Base-by-base conservation (phyloP, 1,284 basidiomycete genomes). In the Malassezia dermatis region DNA sequence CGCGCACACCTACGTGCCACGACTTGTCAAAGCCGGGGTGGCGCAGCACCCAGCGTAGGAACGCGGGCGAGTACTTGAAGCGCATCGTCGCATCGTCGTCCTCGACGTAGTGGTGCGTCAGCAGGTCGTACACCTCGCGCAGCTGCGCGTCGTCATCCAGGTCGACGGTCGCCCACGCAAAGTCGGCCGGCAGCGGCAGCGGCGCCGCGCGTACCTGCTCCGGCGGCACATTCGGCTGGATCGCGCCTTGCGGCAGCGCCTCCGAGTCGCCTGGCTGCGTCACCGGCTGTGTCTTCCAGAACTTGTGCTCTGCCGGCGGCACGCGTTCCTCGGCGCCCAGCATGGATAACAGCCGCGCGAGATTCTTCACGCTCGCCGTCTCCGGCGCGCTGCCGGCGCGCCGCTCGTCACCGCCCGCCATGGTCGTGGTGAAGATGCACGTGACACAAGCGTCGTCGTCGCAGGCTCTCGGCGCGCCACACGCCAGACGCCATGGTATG, bases 1-100 rank as follows among this genome's bases (percentile, higher is more conserved):
- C 91, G 17, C 93, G 84, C 8, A 99, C 90, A 40, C 91, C 94
- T 51, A 98, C 78, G 74, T 95, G 91, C 93, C 94, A 96, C 67
- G 91, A 87, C 65, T 85, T 84, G 67, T 83, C 78, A 76, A 89
- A 98, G 4, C 90, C 91, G 11, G 94, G 94, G 50, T 93, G 89
- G 64, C 84, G 88, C 35, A 98, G 79, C 8, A 90, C 91, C 94
- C 94, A 99, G 73, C 85, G 80, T 45, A 98, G 78, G 75, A 99
- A 99, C 75, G 95, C 89, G 5, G 89, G 84, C 40, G 85, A 87
- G 73, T 99, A 99, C 70, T 89, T 84, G 80, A 99, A 96, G 26
- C 94, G 83, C 80, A 98, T 94, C 27, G 86, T 83, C 6, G 91
- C 90, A 53, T 91, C 86, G 65, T 89, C 86, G 73, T 99, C 94